Conservation (phyloP, 441 rosid species). For the Eruca vesicaria region DNA sequence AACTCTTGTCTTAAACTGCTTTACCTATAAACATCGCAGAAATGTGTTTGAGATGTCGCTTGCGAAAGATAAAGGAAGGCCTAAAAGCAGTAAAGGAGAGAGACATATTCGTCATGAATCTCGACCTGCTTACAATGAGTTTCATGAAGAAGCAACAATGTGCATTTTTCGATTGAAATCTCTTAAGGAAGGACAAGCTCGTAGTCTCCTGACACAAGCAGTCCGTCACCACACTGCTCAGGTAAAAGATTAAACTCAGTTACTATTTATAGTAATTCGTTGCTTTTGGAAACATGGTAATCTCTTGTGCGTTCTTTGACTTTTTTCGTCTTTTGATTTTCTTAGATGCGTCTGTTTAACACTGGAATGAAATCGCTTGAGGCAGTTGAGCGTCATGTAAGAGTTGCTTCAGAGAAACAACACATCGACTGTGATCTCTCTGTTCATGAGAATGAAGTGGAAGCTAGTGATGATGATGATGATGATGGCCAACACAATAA, state of each 20-base stretch:
- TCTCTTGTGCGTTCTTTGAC: background rate
- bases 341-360: slow-evolving; percentile 82
- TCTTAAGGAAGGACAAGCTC: slow-evolving; percentile 88
- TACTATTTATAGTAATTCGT: background rate
- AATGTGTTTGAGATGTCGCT: slow-evolving; percentile 65
- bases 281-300: slow-evolving; percentile 13
- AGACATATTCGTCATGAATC: slow-evolving; percentile 53
- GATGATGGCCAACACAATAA: slow-evolving; percentile 36
- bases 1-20: slow-evolving; percentile 3
- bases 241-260: slow-evolving; percentile 40
- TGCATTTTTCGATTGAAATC: slow-evolving; percentile 91
- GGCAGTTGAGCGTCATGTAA: slow-evolving; percentile 71
- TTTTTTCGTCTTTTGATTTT: slow-evolving; percentile 19
- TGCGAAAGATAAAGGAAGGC: slow-evolving; percentile 81
- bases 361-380: slow-evolving; percentile 88
- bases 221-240: slow-evolving; percentile 98
- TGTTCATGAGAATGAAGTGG: slow-evolving; percentile 70
- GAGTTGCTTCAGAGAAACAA: slow-evolving; percentile 63
- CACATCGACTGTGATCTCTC: slow-evolving; percentile 87
- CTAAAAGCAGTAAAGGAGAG: slow-evolving; percentile 73
- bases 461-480: slow-evolving; percentile 59
- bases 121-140: slow-evolving; percentile 75
- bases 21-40: slow-evolving; percentile 49
- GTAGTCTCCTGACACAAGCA: slow-evolving; percentile 96
- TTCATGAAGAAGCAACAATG: slow-evolving; percentile 78